Evolutionary conservation across 2,329 filamentous ascomycete genomes (phyloP).

Genomic region (Ophiostoma pallidulum): DNA sequence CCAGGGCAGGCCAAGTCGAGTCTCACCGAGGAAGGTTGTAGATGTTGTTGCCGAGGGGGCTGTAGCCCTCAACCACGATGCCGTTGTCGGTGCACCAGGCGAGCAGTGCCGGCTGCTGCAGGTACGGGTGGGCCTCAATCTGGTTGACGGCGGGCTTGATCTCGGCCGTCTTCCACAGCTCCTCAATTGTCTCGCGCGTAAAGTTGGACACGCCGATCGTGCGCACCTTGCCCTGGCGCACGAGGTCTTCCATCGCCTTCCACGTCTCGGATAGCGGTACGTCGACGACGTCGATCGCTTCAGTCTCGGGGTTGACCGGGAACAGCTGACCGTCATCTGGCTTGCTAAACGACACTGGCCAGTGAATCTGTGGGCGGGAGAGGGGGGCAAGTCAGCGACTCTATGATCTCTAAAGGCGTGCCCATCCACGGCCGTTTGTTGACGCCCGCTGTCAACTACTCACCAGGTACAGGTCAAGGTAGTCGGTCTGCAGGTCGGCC

Average conservation of each 20-base stretch:
- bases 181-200: constrained; percentile 47
- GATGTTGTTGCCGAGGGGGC: constrained; percentile 40
- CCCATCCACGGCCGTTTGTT: too few relatives aligned
- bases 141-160: constrained; percentile 46
- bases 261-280: constrained; percentile 31
- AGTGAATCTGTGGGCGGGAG: too few relatives aligned
- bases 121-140: constrained; percentile 62
- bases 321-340: not conserved
- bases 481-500: constrained; percentile 40
- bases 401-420: too few relatives aligned
- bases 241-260: constrained; percentile 47
- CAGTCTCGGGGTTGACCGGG: constrained; percentile 4
- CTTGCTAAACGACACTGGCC: constrained; percentile 28
- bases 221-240: constrained; percentile 40
- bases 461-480: constrained; percentile 37
- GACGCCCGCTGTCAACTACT: too few relatives aligned
- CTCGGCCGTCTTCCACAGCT: constrained; percentile 38
- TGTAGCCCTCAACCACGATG: constrained; percentile 56
- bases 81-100: constrained; percentile 42
- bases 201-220: constrained; percentile 55
- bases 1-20: too few relatives aligned
- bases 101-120: constrained; percentile 49
- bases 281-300: constrained; percentile 28
- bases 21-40: constrained; percentile 7
- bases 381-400: too few relatives aligned